Evolutionary conservation across 1,284 basidiomycete genomes (phyloP).

Genomic region (Phylloboletellus chloephorus): DNA sequence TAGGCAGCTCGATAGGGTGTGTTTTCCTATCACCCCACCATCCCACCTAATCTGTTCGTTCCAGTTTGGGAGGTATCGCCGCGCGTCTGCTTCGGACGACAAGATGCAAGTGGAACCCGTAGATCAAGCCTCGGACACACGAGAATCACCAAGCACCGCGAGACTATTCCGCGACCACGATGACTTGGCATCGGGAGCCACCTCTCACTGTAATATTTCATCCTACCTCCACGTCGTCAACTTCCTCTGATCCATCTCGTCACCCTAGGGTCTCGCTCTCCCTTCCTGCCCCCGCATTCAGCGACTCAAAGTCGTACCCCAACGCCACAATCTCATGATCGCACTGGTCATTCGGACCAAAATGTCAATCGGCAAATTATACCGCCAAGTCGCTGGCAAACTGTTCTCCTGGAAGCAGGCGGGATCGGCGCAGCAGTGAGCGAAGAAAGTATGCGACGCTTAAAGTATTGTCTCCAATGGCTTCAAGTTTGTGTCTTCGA

Average conservation of each 20-base stretch:
- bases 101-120: slow-evolving; percentile 24
- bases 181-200: slow-evolving; percentile 8
- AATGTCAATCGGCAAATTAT: slow-evolving; percentile 42
- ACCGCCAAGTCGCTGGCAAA: slow-evolving; percentile 75
- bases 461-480: slow-evolving; percentile 87
- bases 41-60: not conserved
- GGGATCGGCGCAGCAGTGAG: slow-evolving; percentile 84
- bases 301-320: slow-evolving; percentile 16
- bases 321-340: slow-evolving; percentile 19
- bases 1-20: slow-evolving; percentile 76
- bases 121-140: slow-evolving; percentile 5
- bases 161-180: slow-evolving; percentile 6
- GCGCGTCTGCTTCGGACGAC: slow-evolving; percentile 32
- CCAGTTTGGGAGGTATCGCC: slow-evolving; percentile 51
- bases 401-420: slow-evolving; percentile 82
- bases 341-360: slow-evolving; percentile 15
- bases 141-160: not conserved
- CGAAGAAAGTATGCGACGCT: slow-evolving; percentile 82
- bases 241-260: slow-evolving; percentile 9
- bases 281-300: not conserved
- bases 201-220: slow-evolving; percentile 7
- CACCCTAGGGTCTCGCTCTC: slow-evolving; percentile 1
- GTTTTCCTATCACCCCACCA: slow-evolving; percentile 23
- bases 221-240: slow-evolving; percentile 4
- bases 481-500: slow-evolving; percentile 55